Base-by-base conservation (phyloP, 495 filamentous ascomycete species). In the Aspergillus coremiiformis region DNA sequence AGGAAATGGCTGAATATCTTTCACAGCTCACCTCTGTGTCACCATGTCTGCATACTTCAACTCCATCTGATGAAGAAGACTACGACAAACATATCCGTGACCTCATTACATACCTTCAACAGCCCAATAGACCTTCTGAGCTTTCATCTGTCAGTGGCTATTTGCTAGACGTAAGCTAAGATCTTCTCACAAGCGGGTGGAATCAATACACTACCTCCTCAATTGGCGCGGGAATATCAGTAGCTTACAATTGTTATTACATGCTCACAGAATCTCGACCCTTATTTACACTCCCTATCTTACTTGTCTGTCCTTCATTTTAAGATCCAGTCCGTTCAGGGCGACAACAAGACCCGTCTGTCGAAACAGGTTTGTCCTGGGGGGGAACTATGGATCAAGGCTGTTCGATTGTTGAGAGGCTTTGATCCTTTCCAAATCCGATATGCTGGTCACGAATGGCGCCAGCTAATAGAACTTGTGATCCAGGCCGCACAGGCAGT, bases 371-470 rank as follows among this genome's bases (percentile, higher is more conserved):
- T 75, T 9, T 42, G 37, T 22, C 72, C 73, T 3, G 60, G 63
- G 0, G 63, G 68, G 2, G 52, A 47, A 5, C 47, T 83, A 49
- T 84, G 79, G 78, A 58, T 61, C n/a, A 74, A 66, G 42, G 58
- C 70, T 21, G 58, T 69, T 10, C 58, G 53, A 0, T 86, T 83
- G 51, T 53, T 84, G 50, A 56, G 66, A 23, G 59, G 51, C 3
- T 85, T 83, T 61, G 78, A 87, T 59, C 68, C 72, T 4, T 63
- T 79, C 23, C 83, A 86, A 56, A 61, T 82, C 8, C 72, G 81
- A 61, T 85, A 86, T 63, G 71, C 67, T 30, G 80, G 81, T 4
- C 42, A 52, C 1, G 74, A 82, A 47, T 82, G 80, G 67, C 66
- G 72, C 30, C 63, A 64, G 23, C 64, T 86, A 8, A 29, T 85